These are phyloP conservation scores for Stephanodiscus minutulus DNA, from an alignment of 108 stramenopile genomes.

Conservation along the genomic window DNA sequence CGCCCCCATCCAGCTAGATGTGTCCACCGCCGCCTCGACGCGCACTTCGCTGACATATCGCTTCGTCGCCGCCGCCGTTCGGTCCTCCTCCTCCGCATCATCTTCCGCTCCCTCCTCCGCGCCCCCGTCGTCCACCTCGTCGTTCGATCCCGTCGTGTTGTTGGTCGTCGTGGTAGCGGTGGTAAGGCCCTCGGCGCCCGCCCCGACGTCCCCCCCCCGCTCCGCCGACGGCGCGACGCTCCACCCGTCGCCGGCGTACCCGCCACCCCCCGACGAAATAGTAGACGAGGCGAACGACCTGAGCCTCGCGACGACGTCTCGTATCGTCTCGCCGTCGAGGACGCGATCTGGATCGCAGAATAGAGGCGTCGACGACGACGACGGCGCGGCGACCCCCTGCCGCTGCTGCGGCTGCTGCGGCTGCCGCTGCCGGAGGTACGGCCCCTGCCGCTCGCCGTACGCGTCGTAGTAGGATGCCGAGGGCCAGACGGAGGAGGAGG, in stretches of 20 bases:
- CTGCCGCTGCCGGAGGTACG: conserved; percentile 3
- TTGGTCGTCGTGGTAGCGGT: not conserved
- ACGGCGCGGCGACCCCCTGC: not conserved
- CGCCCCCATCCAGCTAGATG: not conserved
- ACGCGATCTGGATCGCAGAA: conserved; percentile 51
- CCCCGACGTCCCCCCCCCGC: too few relatives aligned
- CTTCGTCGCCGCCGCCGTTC: not conserved
- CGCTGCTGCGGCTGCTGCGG: not conserved
- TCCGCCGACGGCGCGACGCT: not conserved
- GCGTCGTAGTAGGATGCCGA: not conserved
- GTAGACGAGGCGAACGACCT: conserved; percentile 26
- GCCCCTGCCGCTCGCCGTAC: not conserved
- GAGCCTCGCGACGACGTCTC: conserved; percentile 21
- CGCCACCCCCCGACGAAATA: conserved; percentile 2
- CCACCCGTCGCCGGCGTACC: not conserved
- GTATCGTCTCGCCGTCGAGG: conserved; percentile 25
- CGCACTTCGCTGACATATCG: too few relatives aligned
- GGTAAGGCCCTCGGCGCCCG: too few relatives aligned
- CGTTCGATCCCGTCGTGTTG: not conserved
- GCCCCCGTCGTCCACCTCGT: not conserved
- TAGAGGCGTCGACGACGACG: not conserved
- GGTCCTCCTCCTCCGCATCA: not conserved
- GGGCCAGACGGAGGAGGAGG: conserved; percentile 17
- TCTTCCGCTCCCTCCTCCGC: not conserved
- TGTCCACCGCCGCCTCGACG: too few relatives aligned